Evolutionary conservation across 495 filamentous ascomycete genomes (phyloP).

Genomic region (Lentithecium fluviatile): DNA sequence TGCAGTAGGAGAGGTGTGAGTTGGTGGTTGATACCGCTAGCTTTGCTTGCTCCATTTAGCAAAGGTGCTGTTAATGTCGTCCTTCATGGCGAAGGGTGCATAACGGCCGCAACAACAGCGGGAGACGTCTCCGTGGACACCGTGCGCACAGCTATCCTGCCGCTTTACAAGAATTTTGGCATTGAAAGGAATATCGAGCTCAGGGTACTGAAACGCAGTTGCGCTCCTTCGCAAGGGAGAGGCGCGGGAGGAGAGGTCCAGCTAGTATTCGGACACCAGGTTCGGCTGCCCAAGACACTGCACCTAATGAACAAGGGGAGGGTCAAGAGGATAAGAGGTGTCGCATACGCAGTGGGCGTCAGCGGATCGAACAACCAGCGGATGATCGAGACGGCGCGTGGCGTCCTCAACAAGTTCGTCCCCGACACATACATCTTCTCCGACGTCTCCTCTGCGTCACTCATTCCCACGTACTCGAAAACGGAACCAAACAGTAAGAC

Average conservation of each 20-base stretch:
- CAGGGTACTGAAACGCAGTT: conserved; percentile 75
- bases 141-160: conserved; percentile 88
- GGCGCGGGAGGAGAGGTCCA: conserved; percentile 92
- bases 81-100: conserved; percentile 88
- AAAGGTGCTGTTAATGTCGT: conserved; percentile 84
- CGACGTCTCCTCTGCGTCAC: conserved; percentile 70
- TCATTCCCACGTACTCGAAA: conserved; percentile 62
- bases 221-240: conserved; percentile 65
- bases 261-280: conserved; percentile 85
- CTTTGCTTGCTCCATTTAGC: conserved; percentile 87
- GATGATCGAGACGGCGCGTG: conserved; percentile 88
- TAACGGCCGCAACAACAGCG: conserved; percentile 74
- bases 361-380: conserved; percentile 87
- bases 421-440: conserved; percentile 85
- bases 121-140: conserved; percentile 90
- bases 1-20: conserved; percentile 73
- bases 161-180: conserved; percentile 84
- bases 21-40: conserved; percentile 88
- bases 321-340: conserved; percentile 85
- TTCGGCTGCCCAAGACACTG: conserved; percentile 88
- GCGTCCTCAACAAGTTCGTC: conserved; percentile 79
- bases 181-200: conserved; percentile 86
- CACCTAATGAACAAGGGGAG: conserved; percentile 82
- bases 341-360: conserved; percentile 88
- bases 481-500: conserved; percentile 60